Evolutionary conservation across 345 rosid genomes (phyloP).

Genomic region (Melaleuca quinquenervia): DNA sequence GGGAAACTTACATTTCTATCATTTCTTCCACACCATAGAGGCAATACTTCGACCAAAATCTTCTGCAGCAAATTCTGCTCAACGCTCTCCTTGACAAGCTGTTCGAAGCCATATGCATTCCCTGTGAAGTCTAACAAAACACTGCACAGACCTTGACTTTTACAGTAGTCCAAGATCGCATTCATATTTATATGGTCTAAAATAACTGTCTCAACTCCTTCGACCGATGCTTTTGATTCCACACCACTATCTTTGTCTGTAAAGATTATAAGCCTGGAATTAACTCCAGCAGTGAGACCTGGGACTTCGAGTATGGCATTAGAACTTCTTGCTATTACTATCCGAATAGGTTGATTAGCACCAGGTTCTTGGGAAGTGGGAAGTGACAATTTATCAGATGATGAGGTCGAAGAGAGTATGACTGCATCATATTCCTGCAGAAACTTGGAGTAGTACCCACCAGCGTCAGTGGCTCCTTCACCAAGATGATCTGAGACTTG

Average conservation of each 20-base stretch:
- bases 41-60: constrained; percentile 51
- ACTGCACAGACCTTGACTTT: constrained; percentile 40
- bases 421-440: constrained; percentile 72
- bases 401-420: constrained; percentile 37
- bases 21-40: constrained; percentile 33
- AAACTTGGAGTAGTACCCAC: constrained; percentile 77
- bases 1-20: background rate
- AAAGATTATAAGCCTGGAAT: constrained; percentile 30
- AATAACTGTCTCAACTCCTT: constrained; percentile 39
- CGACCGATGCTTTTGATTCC: constrained; percentile 17
- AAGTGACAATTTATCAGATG: constrained; percentile 15
- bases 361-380: constrained; percentile 51
- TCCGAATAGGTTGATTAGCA: constrained; percentile 57
- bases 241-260: constrained; percentile 19
- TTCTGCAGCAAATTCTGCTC: constrained; percentile 53
- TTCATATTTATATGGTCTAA: constrained; percentile 33
- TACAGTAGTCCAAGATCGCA: constrained; percentile 51
- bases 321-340: constrained; percentile 29
- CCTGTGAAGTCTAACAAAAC: constrained; percentile 69
- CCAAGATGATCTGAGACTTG: constrained; percentile 46
- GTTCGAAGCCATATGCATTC: constrained; percentile 27
- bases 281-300: constrained; percentile 15
- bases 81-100: constrained; percentile 37
- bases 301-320: constrained; percentile 14
- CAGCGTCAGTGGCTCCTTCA: constrained; percentile 31